A percentile compares a stretch with the other conserved stretches of the same genome.
Conservation (phyloP, 2,329 filamentous ascomycete species). For the Colletotrichum coccodes region DNA sequence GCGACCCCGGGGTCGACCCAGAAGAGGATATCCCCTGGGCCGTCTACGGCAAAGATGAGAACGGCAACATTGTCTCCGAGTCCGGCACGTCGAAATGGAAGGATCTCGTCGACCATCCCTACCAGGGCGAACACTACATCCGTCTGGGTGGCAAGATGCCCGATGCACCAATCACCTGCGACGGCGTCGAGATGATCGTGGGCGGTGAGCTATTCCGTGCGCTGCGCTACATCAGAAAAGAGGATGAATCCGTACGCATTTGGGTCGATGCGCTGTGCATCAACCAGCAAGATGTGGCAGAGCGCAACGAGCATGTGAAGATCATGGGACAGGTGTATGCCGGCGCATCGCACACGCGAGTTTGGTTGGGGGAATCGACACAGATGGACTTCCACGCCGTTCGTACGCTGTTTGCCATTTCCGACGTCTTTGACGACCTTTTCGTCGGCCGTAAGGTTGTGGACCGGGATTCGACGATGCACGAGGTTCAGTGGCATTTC, state of each 20-base stretch:
- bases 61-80: neutral
- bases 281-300: conserved; percentile 24
- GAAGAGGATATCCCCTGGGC: conserved; percentile 14
- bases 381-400: conserved; percentile 13
- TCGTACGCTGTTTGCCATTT: neutral
- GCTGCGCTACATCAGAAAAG: conserved; percentile 6
- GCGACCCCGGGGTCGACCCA: neutral
- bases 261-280: conserved; percentile 33
- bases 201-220: conserved; percentile 29
- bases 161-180: conserved; percentile 17
- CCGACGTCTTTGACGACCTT: neutral
- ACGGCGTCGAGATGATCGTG: conserved; percentile 7
- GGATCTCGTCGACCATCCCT: conserved; percentile 36
- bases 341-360: conserved; percentile 12
- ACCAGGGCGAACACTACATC: conserved; percentile 22
- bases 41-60: conserved; percentile 11
- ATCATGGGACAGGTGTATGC: conserved; percentile 27
- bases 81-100: conserved; percentile 10
- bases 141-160: conserved; percentile 19
- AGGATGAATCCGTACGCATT: conserved; percentile 7
- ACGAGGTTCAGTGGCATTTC: conserved; percentile 7
- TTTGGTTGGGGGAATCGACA: conserved; percentile 31
- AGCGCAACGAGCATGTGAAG: conserved; percentile 30
- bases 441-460: neutral
- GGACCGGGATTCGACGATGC: neutral